Base-by-base conservation (phyloP, 2,329 filamentous ascomycete species). In the Beauveria sp. region DNA sequence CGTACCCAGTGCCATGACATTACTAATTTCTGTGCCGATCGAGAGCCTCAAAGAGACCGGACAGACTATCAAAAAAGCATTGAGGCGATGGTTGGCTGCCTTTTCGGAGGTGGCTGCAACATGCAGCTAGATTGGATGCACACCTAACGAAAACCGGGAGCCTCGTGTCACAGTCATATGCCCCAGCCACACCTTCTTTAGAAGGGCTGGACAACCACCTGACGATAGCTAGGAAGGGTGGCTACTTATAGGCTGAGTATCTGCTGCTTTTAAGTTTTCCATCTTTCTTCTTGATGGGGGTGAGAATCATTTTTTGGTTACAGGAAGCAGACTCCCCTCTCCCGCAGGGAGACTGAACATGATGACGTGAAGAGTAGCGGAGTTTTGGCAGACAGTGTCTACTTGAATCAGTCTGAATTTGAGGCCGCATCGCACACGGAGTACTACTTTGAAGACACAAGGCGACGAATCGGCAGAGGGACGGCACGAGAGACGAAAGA, bases 161-260 rank as follows among this genome's bases (percentile, higher is more conserved):
- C 43, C 50, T 60, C 59, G 59, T 61, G 50, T 55, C 26, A 31
- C 4, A 53, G 59, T 61, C 51, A 55, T 42, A 28, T 61, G 59
- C 16, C 20, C 48, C 38, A 51, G 38, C 24, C 57, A 24, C 14
- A 18, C 26, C 43, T 16, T 46, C 18, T 56, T 20, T 20, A 34
- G 22, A 40, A 38, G 40, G 40, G 34, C 58, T 16, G 42, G 51
- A 16, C 59, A 28, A 46, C 26, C 38, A 28, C n/a, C n/a, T 43
- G 20, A 26, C 31, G 45, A 22, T 10, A 46, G 54, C 43, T 46
- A 24, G 12, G n/a, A 43, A 22, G 12, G 34, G 24, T 28, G 38
- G 24, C 24, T 38, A 24, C 50, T 40, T 12, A 20, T 12, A 14
- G 12, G 1, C 38, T 54, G 34, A n/a, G 22, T 22, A 43, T 42